These are phyloP conservation scores for Solanum piurae DNA, from an alignment of 257 asterid genomes.

Conservation along the genomic window DNA sequence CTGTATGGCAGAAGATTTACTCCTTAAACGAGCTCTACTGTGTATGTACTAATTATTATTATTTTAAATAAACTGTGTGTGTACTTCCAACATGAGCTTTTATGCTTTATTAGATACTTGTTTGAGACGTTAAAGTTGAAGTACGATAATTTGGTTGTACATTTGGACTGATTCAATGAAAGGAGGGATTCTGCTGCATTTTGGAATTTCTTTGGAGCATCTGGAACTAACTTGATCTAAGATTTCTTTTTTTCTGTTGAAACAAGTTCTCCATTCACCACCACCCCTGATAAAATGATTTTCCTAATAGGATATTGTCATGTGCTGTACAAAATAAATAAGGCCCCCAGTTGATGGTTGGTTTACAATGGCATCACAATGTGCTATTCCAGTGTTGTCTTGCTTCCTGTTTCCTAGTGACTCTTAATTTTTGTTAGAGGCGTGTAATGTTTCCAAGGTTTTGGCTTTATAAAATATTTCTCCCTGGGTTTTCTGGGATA, in stretches of 20 bases:
- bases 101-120: background rate
- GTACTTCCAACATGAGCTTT: background rate
- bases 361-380: background rate
- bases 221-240: background rate
- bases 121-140: background rate
- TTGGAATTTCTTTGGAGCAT: background rate
- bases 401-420: background rate
- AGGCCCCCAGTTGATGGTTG: background rate
- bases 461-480: background rate
- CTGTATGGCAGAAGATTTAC: background rate
- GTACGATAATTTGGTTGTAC: background rate
- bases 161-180: background rate
- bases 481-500: background rate
- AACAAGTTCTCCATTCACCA: background rate
- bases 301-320: background rate
- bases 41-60: background rate
- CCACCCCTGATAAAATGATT: background rate
- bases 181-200: background rate
- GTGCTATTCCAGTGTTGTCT: background rate
- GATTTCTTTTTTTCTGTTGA: background rate
- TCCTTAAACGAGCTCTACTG: background rate
- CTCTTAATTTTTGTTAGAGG: background rate
- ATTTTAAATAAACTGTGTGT: background rate
- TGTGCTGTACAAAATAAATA: background rate
- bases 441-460: background rate